Percentiles rank a stretch among this genome's conserved stretches.
These are phyloP conservation scores for Magnaporthales sp. DNA, from an alignment of 2,329 filamentous ascomycete species.

Conservation along the genomic window DNA sequence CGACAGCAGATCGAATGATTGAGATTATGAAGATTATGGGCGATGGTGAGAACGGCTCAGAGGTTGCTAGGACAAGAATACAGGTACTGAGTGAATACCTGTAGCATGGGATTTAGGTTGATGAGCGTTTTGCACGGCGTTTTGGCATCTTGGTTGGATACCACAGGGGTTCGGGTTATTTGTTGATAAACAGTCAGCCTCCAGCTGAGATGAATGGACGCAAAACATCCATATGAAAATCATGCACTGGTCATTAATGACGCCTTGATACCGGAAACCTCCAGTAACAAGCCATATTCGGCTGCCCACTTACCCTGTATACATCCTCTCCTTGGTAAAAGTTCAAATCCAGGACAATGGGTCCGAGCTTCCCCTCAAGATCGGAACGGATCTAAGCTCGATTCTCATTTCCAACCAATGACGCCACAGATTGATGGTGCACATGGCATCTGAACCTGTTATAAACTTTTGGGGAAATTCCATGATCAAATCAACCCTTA, in stretches of 20 bases:
- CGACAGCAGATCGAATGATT: conserved; percentile 47
- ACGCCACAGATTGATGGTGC: neutral
- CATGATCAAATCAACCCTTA: neutral
- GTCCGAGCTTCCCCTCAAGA: neutral
- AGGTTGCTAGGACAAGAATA: conserved; percentile 51
- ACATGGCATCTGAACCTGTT: neutral
- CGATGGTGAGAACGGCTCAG: conserved; percentile 44
- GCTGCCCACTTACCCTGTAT: neutral
- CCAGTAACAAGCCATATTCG: neutral
- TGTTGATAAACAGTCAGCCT: neutral
- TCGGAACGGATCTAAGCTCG: neutral
- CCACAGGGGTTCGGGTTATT: neutral
- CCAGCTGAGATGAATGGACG: neutral
- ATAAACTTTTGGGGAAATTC: neutral
- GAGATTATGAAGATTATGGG: conserved; percentile 54
- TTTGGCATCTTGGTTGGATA: neutral
- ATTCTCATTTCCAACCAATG: neutral
- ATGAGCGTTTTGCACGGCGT: neutral
- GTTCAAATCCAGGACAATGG: neutral
- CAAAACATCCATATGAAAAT: neutral
- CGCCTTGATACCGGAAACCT: neutral
- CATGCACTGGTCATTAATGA: neutral
- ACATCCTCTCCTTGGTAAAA: neutral
- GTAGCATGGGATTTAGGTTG: conserved; percentile 5
- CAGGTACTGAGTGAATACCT: conserved; percentile 49